Evolutionary conservation across 2,329 filamentous ascomycete species (phyloP).

Genomic region (Hypoxylon sp.): DNA sequence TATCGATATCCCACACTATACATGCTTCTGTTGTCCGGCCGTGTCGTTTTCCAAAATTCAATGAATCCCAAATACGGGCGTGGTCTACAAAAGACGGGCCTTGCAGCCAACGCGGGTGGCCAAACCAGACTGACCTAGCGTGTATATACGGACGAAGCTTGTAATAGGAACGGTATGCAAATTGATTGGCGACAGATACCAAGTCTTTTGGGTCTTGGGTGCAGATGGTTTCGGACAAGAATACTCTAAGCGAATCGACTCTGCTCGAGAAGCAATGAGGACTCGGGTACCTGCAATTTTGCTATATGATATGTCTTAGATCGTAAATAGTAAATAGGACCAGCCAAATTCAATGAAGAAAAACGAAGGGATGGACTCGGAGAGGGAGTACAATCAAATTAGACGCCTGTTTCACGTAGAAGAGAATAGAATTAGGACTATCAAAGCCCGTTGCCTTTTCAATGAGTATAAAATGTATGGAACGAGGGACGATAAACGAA

Average conservation of each 20-base stretch:
- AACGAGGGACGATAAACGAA: conserved; percentile 41
- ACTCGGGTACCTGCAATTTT: conserved; percentile 43
- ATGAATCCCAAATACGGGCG: conserved; percentile 6
- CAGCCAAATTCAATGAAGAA: conserved; percentile 40
- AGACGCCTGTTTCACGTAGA: conserved; percentile 26
- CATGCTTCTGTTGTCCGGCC: conserved; percentile 41
- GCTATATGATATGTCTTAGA: conserved; percentile 39
- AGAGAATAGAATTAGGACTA: conserved; percentile 42
- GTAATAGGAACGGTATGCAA: conserved; percentile 2
- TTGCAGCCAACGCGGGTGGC: conserved; percentile 27
- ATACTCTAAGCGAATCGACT: conserved; percentile 48
- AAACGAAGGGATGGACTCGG: conserved; percentile 30
- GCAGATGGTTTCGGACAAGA: conserved; percentile 42
- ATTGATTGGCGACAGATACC: conserved; percentile 33
- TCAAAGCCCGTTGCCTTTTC: conserved; percentile 41
- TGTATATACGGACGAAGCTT: conserved; percentile 26
- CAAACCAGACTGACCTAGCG: conserved; percentile 22
- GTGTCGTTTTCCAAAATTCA: conserved; percentile 15
- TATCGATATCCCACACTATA: conserved; percentile 38
- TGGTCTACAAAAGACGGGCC: background rate
- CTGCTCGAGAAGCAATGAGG: conserved; percentile 20
- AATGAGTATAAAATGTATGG: conserved; percentile 33
- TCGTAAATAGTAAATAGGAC: conserved; percentile 40
- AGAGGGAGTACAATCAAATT: conserved; percentile 27
- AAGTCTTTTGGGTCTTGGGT: conserved; percentile 31